phyloP scores from a whole-genome alignment of 1,139 yeast genomes.

The Schizosaccharomyces versatilis region DNA sequence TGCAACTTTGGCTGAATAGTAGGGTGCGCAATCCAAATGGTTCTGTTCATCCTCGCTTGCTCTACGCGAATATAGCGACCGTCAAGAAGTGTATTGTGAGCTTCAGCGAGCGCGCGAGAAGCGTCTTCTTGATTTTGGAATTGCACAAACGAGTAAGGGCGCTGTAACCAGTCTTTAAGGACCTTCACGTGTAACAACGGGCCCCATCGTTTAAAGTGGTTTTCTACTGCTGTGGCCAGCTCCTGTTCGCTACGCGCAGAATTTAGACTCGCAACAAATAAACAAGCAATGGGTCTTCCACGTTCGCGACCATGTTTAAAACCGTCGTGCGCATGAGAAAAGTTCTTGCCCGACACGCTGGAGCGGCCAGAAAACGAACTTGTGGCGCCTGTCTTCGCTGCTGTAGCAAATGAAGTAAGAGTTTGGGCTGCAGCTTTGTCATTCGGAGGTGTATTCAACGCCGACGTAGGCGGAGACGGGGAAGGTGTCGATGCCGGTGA shows the following conservation, averaged over 20 bases:
- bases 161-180: conserved; percentile 51
- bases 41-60: conserved; percentile 72
- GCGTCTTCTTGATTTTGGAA: conserved; percentile 57
- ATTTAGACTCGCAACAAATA: conserved; percentile 8
- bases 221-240: conserved; percentile 3
- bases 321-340: too few relatives aligned
- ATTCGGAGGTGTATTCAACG: too few relatives aligned
- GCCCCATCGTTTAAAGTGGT: conserved; percentile 10
- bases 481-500: too few relatives aligned
- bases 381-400: too few relatives aligned
- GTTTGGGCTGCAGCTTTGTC: too few relatives aligned
- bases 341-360: too few relatives aligned
- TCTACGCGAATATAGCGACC: conserved; percentile 70
- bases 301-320: background rate
- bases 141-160: conserved; percentile 89
- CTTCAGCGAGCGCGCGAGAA: conserved; percentile 38
- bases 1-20: background rate
- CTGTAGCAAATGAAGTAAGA: too few relatives aligned
- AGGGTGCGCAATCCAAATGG: conserved; percentile 27
- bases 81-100: conserved; percentile 45
- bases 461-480: too few relatives aligned
- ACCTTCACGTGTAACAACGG: conserved; percentile 38
- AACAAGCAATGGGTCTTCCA: conserved; percentile 4
- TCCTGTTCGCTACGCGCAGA: conserved; percentile 8
- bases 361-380: too few relatives aligned